Percentiles rank a stretch among this genome's conserved stretches.
Evolutionary conservation across 1,139 yeast genomes (phyloP).

Genomic region (Suhomyces chickasaworum): DNA sequence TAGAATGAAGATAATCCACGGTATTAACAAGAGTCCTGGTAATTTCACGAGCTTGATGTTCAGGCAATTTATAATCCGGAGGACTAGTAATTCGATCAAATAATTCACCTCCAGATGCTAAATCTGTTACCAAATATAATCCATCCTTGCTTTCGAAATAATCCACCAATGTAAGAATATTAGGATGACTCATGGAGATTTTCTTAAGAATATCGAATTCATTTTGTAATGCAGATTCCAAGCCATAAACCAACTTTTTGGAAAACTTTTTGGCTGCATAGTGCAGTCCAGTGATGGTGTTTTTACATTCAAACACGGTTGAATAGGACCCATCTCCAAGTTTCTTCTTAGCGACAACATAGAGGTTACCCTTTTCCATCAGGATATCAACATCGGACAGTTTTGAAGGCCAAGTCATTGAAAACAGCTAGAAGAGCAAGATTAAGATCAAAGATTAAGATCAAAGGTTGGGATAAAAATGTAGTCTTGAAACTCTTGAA

Average conservation of each 20-base stretch:
- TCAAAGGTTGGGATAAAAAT: no score
- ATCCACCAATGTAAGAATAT: conserved; percentile 63
- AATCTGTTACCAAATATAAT: conserved; percentile 64
- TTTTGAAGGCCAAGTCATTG: conserved; percentile 23
- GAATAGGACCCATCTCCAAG: conserved; percentile 46
- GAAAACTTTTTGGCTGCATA: conserved; percentile 44
- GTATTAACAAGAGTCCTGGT: conserved; percentile 32
- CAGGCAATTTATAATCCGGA: conserved; percentile 41
- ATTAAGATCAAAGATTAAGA: not conserved
- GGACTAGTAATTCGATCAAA: conserved; percentile 59
- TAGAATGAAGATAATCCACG: conserved; percentile 33
- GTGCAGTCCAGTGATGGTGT: conserved; percentile 32
- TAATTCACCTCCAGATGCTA: conserved; percentile 71
- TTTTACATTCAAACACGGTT: conserved; percentile 42
- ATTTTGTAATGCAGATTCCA: conserved; percentile 46
- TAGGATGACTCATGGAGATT: conserved; percentile 48
- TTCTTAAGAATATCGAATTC: conserved; percentile 57
- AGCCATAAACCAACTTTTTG: conserved; percentile 37
- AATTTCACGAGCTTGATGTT: conserved; percentile 52
- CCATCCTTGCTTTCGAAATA: conserved; percentile 67
- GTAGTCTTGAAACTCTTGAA: no score
- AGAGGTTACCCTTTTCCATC: conserved; percentile 19
- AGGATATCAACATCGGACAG: conserved; percentile 19
- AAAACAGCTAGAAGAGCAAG: no score
- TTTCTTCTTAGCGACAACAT: conserved; percentile 31